Evolutionary conservation across 371 early-diverging fungal genomes (phyloP), one percentile per base, ranked within the genome.

Genomic region (Mucor racemosus): DNA sequence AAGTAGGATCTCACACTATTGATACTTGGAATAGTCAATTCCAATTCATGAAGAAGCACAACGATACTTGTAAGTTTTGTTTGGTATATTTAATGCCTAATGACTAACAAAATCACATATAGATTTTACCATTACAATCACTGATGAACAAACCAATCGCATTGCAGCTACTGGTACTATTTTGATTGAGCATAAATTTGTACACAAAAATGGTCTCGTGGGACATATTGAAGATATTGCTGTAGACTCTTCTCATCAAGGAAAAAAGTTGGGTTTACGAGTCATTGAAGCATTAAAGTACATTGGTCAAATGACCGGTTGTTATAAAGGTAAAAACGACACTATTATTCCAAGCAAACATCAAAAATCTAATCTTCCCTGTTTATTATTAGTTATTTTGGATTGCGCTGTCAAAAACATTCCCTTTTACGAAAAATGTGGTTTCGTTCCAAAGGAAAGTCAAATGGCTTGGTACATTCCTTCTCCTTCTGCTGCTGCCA

Each of bases 141-240:
- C 91, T 58, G 94, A 96, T 46, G 86, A 88, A 26, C 72, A 74
- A 0, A 77, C 74, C 14, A 70, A 86, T 26, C 71, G 77, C n/a
- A 87, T 99, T 53, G 94, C 94, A 34, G 99, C 94, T 17, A 90
- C 94, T 17, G 99, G 99, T 26, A 97, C 98, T 15, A 80, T 99
- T 53, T 76, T 99, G 44, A 88, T 97, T 26, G 99, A 99, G 78
- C 92, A 93, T 64, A 99, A 99, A 84, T 97, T 99, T 72, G 89
- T 98, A 11, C 91, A 95, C 62, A 80, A 85, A 60, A 92, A 92
- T 69, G 98, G 96, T 11, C 76, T 91, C 38, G 90, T 88, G 7
- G 97, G 91, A 5, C 93, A 94, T 60, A 94, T 94, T 65, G 92
- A 93, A 78, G 99, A 98, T 72, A 97, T 99, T 72, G 99, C 97